A percentile compares a stretch with the other conserved stretches of the same genome.
These are phyloP conservation scores for Lithocarpus polystachyus DNA, from an alignment of 306 rosid genomes.

Conservation along the genomic window DNA sequence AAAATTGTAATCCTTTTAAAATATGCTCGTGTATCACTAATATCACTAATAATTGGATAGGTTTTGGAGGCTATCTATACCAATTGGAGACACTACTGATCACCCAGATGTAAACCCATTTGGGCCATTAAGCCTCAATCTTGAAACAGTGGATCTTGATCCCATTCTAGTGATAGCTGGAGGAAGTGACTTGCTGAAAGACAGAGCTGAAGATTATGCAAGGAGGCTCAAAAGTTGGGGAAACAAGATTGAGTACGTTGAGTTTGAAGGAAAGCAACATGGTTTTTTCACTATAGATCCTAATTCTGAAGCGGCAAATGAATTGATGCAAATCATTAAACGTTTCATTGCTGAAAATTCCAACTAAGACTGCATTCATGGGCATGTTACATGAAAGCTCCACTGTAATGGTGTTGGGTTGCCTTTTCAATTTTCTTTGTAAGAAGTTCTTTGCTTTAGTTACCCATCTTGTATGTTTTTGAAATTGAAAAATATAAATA, in stretches of 20 bases:
- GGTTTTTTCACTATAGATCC: constrained; percentile 84
- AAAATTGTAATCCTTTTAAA: no score
- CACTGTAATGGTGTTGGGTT: background rate
- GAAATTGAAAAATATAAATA: no score
- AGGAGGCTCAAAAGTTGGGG: constrained; percentile 58
- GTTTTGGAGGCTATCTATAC: constrained; percentile 85
- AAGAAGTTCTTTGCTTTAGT: no score
- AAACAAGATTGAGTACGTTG: constrained; percentile 52
- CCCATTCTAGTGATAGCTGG: constrained; percentile 70
- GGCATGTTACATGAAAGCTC: background rate
- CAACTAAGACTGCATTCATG: background rate
- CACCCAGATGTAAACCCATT: constrained; percentile 79
- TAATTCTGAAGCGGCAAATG: constrained; percentile 42
- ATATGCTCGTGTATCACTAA: no score
- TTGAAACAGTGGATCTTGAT: constrained; percentile 49
- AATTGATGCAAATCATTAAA: constrained; percentile 53
- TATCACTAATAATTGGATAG: constrained; percentile 10
- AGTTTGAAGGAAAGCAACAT: constrained; percentile 77
- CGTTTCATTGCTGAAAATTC: constrained; percentile 46
- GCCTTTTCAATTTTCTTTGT: background rate
- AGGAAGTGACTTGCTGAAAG: constrained; percentile 65
- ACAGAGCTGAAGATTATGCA: constrained; percentile 60
- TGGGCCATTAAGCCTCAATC: constrained; percentile 47
- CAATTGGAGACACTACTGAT: constrained; percentile 57
- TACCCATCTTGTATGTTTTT: no score